A percentile compares a stretch with the other conserved stretches of the same genome.
phyloP scores from a whole-genome alignment of 2,329 filamentous ascomycete genomes.

The Magnaporthales sp. region DNA sequence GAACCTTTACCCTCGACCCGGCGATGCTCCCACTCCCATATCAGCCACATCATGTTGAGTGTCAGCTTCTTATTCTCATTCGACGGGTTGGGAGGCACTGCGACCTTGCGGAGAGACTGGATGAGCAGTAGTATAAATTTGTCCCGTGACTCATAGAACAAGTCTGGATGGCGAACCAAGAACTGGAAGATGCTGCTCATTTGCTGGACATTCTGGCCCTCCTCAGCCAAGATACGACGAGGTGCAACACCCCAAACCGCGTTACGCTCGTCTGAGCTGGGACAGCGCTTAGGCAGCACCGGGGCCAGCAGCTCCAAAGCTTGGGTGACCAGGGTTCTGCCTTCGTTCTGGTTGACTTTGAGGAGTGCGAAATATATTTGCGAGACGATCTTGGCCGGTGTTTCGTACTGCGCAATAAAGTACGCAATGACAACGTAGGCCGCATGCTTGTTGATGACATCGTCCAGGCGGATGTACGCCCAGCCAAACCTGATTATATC shows the following conservation, averaged over 20 bases:
- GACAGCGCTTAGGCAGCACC: constrained; percentile 78
- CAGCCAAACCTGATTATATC: constrained; percentile 99
- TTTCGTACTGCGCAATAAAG: constrained; percentile 96
- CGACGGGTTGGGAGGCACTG: constrained; percentile 71
- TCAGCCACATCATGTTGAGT: constrained; percentile 80
- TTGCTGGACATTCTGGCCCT: constrained; percentile 90
- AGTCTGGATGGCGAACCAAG: constrained; percentile 78
- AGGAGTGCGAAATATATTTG: constrained; percentile 91
- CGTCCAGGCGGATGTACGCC: constrained; percentile 97
- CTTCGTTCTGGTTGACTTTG: constrained; percentile 91
- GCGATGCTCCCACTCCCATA: constrained; percentile 88
- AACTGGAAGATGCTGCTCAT: constrained; percentile 98
- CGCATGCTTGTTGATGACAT: constrained; percentile 98
- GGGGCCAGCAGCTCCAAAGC: constrained; percentile 93
- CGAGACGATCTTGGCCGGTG: constrained; percentile 87
- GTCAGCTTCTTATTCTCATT: constrained; percentile 89
- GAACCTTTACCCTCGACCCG: constrained; percentile 54
- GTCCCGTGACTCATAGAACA: constrained; percentile 93
- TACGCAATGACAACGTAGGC: constrained; percentile 96
- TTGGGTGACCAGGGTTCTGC: constrained; percentile 83
- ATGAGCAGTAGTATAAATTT: constrained; percentile 88
- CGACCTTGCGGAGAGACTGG: constrained; percentile 79
- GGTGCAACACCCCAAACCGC: constrained; percentile 86
- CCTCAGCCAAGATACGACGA: constrained; percentile 83
- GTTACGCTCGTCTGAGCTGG: constrained; percentile 53